Evolutionary conservation across 2,329 filamentous ascomycete genomes (phyloP), one percentile per base, ranked within the genome.

Genomic region (Diaporthe velutina): DNA sequence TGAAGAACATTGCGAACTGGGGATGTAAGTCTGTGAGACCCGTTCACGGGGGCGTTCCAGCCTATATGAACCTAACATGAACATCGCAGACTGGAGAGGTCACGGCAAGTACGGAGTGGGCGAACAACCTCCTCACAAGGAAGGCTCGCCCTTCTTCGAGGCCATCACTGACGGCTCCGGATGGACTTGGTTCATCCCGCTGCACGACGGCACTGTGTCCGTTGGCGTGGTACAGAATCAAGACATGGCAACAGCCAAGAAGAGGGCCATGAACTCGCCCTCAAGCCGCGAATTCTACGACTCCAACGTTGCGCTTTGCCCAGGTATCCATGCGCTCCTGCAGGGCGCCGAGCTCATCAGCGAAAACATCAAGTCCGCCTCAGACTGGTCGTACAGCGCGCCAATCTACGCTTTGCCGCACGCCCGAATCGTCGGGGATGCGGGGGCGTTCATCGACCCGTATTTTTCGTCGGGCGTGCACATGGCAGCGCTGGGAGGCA

Each of bases 1-100:
- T 89, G 28, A 88, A 88, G 80, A 89, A 88, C 71, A 75, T 88
- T 19, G 87, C 88, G 8, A 85, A 76, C 68, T 89, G 87, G 88
- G 84, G 80, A 0, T 90, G 89, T 48, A 48, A 48, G 45, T 48
- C 45, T 48, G 8, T 48, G 19, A n/a, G 45, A 48, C 19, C n/a
- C n/a, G n/a, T n/a, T n/a, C n/a, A n/a, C 45, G 19, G 19, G 45
- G 17, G 19, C 19, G 45, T 48, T 48, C 19, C 5, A 48, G 7
- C 7, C 4, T 48, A 17, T 9, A 22, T 48, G 45, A n/a, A n/a
- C 7, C 45, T 48, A 22, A 48, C 45, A 48, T 48, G 45, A 48
- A 48, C 45, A 48, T 48, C 5, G 45, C 45, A 48, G 45, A 48
- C 45, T 48, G 45, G 45, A 48, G 45, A 19, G 45, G 45, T 19